Evolutionary conservation across 805 yeast genomes (phyloP).

Genomic region (Candida rishiriensis): DNA sequence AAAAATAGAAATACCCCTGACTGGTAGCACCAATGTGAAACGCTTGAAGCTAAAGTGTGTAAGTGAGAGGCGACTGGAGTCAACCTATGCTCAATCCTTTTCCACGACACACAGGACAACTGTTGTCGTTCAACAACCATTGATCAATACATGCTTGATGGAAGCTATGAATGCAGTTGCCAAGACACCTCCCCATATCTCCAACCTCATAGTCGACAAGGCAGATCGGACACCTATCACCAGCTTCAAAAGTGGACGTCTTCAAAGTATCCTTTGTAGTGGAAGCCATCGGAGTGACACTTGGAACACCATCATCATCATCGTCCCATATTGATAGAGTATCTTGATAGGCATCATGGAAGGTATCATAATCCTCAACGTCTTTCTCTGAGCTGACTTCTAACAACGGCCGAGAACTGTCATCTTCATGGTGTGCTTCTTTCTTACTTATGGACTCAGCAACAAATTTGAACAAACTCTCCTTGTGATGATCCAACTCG

Average conservation of each 20-base stretch:
- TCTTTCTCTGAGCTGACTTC: background rate
- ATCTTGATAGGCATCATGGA: conserved; percentile 1
- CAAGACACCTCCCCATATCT: conserved; percentile 43
- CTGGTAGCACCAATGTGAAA: too few species aligned
- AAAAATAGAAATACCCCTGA: too few species aligned
- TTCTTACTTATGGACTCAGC: conserved; percentile 2
- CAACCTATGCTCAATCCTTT: conserved; percentile 26
- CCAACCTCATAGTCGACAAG: conserved; percentile 41
- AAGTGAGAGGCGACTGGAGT: too few species aligned
- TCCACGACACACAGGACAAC: conserved; percentile 55
- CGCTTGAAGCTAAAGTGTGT: too few species aligned
- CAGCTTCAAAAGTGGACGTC: conserved; percentile 7
- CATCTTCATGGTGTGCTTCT: background rate
- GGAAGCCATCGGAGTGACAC: background rate
- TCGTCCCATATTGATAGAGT: background rate
- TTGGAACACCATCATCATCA: background rate
- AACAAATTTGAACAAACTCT: conserved; percentile 13
- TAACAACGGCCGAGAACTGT: too few species aligned
- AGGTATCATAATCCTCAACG: background rate
- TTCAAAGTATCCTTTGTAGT: background rate
- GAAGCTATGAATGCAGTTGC: conserved; percentile 45
- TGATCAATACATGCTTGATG: conserved; percentile 55
- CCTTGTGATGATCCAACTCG: conserved; percentile 14
- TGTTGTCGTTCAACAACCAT: conserved; percentile 50
- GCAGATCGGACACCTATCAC: conserved; percentile 50